A percentile compares a stretch with the other conserved stretches of the same genome.
Conservation (phyloP, 2,329 filamentous ascomycete genomes). For the Trichoderma breve region DNA sequence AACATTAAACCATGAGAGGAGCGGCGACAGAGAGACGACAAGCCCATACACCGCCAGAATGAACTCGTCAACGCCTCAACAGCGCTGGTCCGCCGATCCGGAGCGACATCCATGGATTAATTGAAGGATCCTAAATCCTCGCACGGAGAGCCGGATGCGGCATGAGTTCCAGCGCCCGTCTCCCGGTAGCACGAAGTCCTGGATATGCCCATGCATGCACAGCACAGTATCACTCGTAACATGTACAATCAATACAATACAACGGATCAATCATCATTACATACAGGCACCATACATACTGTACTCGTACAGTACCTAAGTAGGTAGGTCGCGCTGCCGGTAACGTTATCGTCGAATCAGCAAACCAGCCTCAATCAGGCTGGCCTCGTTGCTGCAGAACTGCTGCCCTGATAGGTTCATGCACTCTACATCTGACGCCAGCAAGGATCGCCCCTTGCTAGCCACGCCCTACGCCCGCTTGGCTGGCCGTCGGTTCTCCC, state of each 20-base stretch:
- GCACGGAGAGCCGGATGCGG: background rate
- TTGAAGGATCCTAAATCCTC: background rate
- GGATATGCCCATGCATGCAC: background rate
- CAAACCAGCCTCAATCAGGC: background rate
- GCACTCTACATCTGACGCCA: constrained; percentile 11
- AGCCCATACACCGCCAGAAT: background rate
- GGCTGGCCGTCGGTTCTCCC: background rate
- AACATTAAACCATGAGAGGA: background rate
- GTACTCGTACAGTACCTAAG: background rate
- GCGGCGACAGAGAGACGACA: background rate
- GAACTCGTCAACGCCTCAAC: background rate
- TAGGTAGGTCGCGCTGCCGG: background rate
- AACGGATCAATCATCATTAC: background rate
- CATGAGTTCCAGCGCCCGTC: background rate
- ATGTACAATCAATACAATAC: background rate
- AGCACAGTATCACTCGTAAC: background rate
- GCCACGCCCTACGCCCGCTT: constrained; percentile 15
- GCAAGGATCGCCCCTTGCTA: constrained; percentile 13
- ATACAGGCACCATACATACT: background rate
- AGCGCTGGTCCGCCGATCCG: background rate
- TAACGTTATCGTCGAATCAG: background rate
- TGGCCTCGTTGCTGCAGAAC: background rate
- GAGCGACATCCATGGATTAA: background rate
- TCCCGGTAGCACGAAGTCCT: background rate
- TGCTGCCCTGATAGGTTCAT: background rate